Base-by-base conservation (phyloP, 768 basidiomycete species). In the Tylopilus sp. region DNA sequence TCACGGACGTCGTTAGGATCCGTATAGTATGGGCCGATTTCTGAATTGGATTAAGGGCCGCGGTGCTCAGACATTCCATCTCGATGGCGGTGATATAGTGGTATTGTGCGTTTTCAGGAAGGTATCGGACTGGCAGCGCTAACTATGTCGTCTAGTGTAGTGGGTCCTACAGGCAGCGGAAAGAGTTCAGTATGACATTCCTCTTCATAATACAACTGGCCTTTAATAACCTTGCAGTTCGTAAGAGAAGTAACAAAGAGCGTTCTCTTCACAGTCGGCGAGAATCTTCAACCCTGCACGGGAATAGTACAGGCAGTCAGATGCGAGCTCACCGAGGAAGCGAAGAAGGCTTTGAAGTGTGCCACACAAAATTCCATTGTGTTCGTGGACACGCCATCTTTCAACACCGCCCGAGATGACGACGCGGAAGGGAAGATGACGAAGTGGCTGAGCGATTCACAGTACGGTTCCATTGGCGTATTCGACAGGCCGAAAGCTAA, bases 351-450 rank as follows among this genome's bases (percentile, higher is more conserved):
- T n/a, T 36, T 62, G 19, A 3, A 25, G 0, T 22, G 9, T 3
- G 10, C 19, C 11, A 7, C 0, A 4, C 38, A 47, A 24, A 54
- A 34, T 2, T 14, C 41, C 29, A 59, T 64, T 10, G 64, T 66
- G 17, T 58, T 66, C 17, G 57, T 66, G 1, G 59, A 66, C 50
- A 66, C 49, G 0, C 64, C 64, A 13, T 62, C 63, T 22, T 58
- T 64, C n/a, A 30, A 25, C 21, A 33, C 45, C 3, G 48, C 16
- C 9, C 11, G 17, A 25, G 36, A 46, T 25, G 43, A 46, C 22
- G 4, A 1, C 25, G 30, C 50, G 10, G 34, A 6, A 36, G 34
- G 19, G 34, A 19, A 5, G 11, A 36, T 36, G 34, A n/a, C 6
- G 34, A 36, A 2, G 17, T 65, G 61, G 63, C 30, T 64, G 38